A percentile compares a stretch with the other conserved stretches of the same genome.
These are phyloP conservation scores for Blepharisma japonicum DNA, from an alignment of 73 alveolate genomes.

Conservation along the genomic window DNA sequence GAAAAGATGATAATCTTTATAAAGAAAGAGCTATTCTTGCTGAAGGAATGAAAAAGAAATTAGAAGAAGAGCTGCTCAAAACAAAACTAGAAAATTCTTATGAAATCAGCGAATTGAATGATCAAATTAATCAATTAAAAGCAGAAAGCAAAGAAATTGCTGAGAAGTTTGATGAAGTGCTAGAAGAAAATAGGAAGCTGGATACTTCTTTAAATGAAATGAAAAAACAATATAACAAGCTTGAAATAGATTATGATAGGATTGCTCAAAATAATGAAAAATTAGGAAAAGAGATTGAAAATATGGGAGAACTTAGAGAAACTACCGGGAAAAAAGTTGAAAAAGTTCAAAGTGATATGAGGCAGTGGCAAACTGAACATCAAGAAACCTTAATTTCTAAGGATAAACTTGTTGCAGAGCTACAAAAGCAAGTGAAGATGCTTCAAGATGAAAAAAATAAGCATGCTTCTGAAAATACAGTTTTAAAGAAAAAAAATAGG, in stretches of 20 bases:
- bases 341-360: slow-evolving; percentile 41
- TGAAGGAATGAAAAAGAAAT: slow-evolving; percentile 37
- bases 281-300: background rate
- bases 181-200: background rate
- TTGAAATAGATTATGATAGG: slow-evolving; percentile 29
- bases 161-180: background rate
- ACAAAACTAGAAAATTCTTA: slow-evolving; percentile 27
- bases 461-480: slow-evolving; percentile 24
- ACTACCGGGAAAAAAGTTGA: slow-evolving; percentile 28
- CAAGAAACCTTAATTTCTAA: slow-evolving; percentile 33
- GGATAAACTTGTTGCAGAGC: slow-evolving; percentile 31
- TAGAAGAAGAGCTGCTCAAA: slow-evolving; percentile 22
- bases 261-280: background rate
- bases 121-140: slow-evolving; percentile 30
- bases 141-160: background rate
- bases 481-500: background rate
- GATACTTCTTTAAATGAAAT: background rate
- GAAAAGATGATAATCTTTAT: background rate
- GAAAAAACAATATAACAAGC: background rate
- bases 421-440: slow-evolving; percentile 36
- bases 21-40: slow-evolving; percentile 27
- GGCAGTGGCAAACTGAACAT: slow-evolving; percentile 32
- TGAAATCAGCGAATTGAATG: slow-evolving; percentile 29
- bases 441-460: slow-evolving; percentile 25
- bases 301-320: slow-evolving; percentile 34